Conservation (phyloP, 257 asterid species). For the Nicotiana attenuata region DNA sequence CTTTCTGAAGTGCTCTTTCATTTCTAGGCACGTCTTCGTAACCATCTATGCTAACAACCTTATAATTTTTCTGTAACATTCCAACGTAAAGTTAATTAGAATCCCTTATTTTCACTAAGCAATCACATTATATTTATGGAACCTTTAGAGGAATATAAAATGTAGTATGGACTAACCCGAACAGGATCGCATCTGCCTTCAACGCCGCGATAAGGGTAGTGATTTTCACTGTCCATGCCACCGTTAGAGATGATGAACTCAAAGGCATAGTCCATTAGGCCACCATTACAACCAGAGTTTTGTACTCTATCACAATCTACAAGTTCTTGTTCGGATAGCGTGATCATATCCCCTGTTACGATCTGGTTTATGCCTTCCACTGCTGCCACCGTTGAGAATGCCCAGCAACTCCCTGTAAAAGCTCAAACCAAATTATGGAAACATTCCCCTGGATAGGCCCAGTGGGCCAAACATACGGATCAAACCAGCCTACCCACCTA, state of each 20-base stretch:
- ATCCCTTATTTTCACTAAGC: not conserved
- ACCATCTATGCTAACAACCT: slow-evolving; percentile 70
- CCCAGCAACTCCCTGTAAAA: slow-evolving; percentile 78
- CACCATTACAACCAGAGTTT: slow-evolving; percentile 71
- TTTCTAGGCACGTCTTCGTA: slow-evolving; percentile 64
- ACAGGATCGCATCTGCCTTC: slow-evolving; percentile 54
- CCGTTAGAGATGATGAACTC: slow-evolving; percentile 63
- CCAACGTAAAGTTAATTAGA: not conserved
- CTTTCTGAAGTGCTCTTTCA: slow-evolving; percentile 69
- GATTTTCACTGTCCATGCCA: slow-evolving; percentile 69
- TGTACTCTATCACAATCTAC: slow-evolving; percentile 57
- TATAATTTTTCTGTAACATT: slow-evolving; percentile 54
- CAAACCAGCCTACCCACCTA: no score
- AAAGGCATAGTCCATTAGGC: slow-evolving; percentile 80
- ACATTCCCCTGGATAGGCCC: no score
- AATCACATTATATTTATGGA: not conserved
- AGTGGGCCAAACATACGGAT: no score
- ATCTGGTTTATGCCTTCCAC: slow-evolving; percentile 63
- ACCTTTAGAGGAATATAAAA: not conserved
- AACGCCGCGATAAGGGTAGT: slow-evolving; percentile 63
- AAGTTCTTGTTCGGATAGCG: slow-evolving; percentile 69
- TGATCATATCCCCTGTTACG: slow-evolving; percentile 48
- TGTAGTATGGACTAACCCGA: slow-evolving; percentile 33
- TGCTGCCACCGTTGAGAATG: slow-evolving; percentile 68
- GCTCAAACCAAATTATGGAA: not conserved